These are phyloP conservation scores for Vachellia collinsii DNA, from an alignment of 306 rosid species.

Conservation along the genomic window DNA sequence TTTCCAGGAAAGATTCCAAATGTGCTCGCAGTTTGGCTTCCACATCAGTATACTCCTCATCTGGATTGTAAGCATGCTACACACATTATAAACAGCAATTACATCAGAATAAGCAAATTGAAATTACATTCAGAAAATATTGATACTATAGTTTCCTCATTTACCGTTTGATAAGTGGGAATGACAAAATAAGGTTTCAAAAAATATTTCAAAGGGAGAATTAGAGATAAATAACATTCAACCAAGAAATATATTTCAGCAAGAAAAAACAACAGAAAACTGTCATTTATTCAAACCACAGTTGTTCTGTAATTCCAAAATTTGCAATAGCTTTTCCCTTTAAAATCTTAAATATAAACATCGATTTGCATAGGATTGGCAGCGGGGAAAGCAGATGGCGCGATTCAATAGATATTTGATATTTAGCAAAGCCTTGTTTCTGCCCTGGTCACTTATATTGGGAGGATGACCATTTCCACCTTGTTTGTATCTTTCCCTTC, in stretches of 20 bases:
- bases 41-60: conserved; percentile 83
- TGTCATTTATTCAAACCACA: neutral
- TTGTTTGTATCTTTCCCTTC: neutral
- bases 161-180: too few species aligned
- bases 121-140: conserved; percentile 10
- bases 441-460: neutral
- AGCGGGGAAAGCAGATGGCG: neutral
- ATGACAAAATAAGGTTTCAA: too few species aligned
- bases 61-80: conserved; percentile 91
- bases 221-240: neutral
- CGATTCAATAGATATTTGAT: neutral
- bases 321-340: neutral
- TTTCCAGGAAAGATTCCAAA: conserved; percentile 92
- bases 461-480: neutral
- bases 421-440: neutral
- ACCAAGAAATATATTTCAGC: neutral
- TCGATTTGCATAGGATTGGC: neutral
- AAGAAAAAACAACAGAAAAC: conserved; percentile 7
- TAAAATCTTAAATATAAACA: neutral
- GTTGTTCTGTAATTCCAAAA: neutral
- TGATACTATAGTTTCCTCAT: neutral
- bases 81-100: conserved; percentile 33
- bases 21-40: conserved; percentile 84
- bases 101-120: conserved; percentile 28
- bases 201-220: too few species aligned